A percentile compares a stretch with the other conserved stretches of the same genome.
Evolutionary conservation across 139 green algal species (phyloP).

Genomic region (Edaphochlamys debaryana): DNA sequence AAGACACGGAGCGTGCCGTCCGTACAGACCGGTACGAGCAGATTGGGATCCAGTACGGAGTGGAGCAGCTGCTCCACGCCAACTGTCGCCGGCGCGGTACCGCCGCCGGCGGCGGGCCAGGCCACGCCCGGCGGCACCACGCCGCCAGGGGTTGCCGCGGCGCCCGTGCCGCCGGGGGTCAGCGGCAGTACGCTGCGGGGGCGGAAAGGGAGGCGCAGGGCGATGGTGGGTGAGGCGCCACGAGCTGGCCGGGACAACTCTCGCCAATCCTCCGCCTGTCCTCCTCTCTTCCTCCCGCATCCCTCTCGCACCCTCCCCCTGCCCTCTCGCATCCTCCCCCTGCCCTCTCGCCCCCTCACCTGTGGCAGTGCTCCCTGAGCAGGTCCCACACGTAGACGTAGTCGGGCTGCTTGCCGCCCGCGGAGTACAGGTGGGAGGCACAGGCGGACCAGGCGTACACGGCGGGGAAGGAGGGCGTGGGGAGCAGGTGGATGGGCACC

Average conservation of each 20-base stretch:
- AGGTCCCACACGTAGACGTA: slow-evolving; percentile 68
- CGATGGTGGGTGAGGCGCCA: no score
- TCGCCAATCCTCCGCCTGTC: no score
- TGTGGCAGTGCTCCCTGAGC: slow-evolving; percentile 46
- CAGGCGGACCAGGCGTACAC: slow-evolving; percentile 48
- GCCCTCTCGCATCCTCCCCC: no score
- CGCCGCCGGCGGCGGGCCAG: slow-evolving; percentile 2
- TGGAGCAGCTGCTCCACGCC: slow-evolving; percentile 43
- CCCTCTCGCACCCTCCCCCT: no score
- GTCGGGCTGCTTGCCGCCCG: slow-evolving; percentile 62
- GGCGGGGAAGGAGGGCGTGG: slow-evolving; percentile 40
- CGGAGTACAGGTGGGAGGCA: slow-evolving; percentile 56
- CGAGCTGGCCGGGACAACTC: no score
- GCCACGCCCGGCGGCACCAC: slow-evolving; percentile 16
- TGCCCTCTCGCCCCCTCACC: no score
- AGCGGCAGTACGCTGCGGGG: slow-evolving; percentile 21
- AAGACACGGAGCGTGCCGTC: slow-evolving; percentile 75
- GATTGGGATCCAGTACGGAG: slow-evolving; percentile 44
- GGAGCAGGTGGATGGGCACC: slow-evolving; percentile 50
- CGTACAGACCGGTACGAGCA: slow-evolving; percentile 64
- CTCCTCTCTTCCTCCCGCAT: no score
- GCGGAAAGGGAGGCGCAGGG: no score
- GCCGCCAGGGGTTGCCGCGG: background rate
- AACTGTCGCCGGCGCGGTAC: background rate
- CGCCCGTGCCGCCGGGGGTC: background rate